Evolutionary conservation across 305 asterid species (phyloP).

Genomic region (Petunia hybrid): DNA sequence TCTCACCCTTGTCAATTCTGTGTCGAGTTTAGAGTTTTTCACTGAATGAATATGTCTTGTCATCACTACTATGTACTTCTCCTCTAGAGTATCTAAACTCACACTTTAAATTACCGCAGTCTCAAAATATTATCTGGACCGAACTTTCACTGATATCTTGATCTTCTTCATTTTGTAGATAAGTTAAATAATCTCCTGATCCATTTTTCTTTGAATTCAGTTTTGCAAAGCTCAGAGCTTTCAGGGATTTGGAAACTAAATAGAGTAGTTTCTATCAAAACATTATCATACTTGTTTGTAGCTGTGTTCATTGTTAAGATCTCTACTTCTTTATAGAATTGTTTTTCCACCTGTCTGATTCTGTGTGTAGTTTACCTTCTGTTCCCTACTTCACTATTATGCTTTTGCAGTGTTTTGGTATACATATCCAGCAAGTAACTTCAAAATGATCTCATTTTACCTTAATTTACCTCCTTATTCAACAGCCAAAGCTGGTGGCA

Average conservation of each 20-base stretch:
- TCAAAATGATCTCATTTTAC: not conserved
- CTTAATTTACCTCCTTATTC: not conserved
- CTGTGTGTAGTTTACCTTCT: not conserved
- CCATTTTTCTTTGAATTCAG: not conserved
- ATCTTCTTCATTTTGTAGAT: constrained; percentile 23
- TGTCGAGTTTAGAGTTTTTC: not conserved
- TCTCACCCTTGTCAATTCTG: constrained; percentile 25
- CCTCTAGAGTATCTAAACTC: not conserved
- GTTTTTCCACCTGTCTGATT: not conserved
- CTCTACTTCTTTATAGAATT: not conserved
- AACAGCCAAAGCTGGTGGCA: constrained; percentile 90
- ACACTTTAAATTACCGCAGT: not conserved
- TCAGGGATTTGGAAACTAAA: not conserved
- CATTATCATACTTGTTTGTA: not conserved
- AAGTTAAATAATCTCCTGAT: constrained; percentile 13
- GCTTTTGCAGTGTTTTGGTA: constrained; percentile 4
- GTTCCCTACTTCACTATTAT: not conserved
- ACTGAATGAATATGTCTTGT: not conserved
- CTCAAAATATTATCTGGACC: not conserved
- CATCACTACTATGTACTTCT: constrained; percentile 8
- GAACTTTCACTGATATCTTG: not conserved
- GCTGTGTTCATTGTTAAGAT: not conserved
- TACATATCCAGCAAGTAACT: not conserved
- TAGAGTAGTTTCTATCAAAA: not conserved
- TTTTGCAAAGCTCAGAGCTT: constrained; percentile 8